Conservation (phyloP, 352 stramenopile genomes). For the Globisporangium mamillatum region DNA sequence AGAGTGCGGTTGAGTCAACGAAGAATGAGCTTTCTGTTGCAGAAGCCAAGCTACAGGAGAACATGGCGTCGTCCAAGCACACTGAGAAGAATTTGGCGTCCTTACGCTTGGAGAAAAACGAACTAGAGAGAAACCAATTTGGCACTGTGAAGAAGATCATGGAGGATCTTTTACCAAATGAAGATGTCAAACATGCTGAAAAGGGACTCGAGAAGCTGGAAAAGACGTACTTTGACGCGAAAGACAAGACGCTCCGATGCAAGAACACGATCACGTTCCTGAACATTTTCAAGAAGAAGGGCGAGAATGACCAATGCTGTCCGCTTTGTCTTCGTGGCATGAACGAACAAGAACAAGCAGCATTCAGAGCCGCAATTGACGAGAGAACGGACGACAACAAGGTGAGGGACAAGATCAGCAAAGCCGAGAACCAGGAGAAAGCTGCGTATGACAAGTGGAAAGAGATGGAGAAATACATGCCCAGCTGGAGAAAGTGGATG, state of each 20-base stretch:
- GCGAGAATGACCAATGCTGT: conserved; percentile 75
- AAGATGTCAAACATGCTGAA: conserved; percentile 50
- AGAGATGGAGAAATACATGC: conserved; percentile 49
- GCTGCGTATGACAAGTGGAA: conserved; percentile 53
- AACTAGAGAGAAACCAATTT: conserved; percentile 57
- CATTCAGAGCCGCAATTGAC: conserved; percentile 61
- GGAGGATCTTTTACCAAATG: conserved; percentile 39
- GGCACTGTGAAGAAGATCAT: conserved; percentile 47
- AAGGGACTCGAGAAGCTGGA: conserved; percentile 48
- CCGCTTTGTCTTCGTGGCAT: conserved; percentile 70
- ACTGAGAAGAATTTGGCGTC: conserved; percentile 39
- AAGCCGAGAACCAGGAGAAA: conserved; percentile 52
- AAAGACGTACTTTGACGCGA: conserved; percentile 67
- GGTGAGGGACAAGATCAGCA: conserved; percentile 73
- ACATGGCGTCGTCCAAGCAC: conserved; percentile 43
- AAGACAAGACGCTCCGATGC: conserved; percentile 75
- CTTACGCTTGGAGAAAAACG: conserved; percentile 41
- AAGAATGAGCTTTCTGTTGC: conserved; percentile 29
- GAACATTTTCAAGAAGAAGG: conserved; percentile 83
- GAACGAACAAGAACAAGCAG: conserved; percentile 48
- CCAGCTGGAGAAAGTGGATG: conserved; percentile 68
- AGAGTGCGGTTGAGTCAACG: conserved; percentile 20
- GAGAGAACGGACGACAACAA: conserved; percentile 78
- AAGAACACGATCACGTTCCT: conserved; percentile 86
- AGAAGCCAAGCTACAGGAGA: conserved; percentile 52